Evolutionary conservation across 2,329 filamentous ascomycete genomes (phyloP).

Genomic region (Xylaria sp.): DNA sequence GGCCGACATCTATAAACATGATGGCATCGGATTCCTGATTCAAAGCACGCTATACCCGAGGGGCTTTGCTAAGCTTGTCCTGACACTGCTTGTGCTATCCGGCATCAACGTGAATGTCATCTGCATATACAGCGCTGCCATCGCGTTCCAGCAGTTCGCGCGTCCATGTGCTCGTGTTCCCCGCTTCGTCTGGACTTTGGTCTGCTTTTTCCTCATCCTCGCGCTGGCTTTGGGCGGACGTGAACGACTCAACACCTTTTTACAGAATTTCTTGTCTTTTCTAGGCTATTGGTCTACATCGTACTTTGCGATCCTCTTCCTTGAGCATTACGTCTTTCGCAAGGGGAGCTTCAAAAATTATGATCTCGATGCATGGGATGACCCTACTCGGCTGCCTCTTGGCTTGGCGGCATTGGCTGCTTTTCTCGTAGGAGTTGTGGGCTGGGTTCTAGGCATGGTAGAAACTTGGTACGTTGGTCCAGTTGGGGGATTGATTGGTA

Average conservation of each 20-base stretch:
- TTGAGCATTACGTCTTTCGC: slow-evolving; percentile 62
- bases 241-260: slow-evolving; percentile 56
- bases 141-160: slow-evolving; percentile 56
- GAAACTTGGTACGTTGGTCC: slow-evolving; percentile 66
- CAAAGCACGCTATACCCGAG: slow-evolving; percentile 57
- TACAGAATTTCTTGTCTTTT: slow-evolving; percentile 60
- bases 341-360: slow-evolving; percentile 56
- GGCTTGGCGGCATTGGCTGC: slow-evolving; percentile 57
- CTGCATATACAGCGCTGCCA: slow-evolving; percentile 55
- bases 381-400: slow-evolving; percentile 55
- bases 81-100: slow-evolving; percentile 54
- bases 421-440: slow-evolving; percentile 57
- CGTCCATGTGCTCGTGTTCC: slow-evolving; percentile 57
- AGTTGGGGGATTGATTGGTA: slow-evolving; percentile 57
- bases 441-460: slow-evolving; percentile 66
- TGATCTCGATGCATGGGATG: slow-evolving; percentile 62
- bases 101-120: slow-evolving; percentile 61
- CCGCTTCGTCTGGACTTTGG: slow-evolving; percentile 59
- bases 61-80: slow-evolving; percentile 57
- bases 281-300: slow-evolving; percentile 63
- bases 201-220: slow-evolving; percentile 59
- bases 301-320: slow-evolving; percentile 60
- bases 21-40: slow-evolving; percentile 59
- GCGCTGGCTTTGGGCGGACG: slow-evolving; percentile 57
- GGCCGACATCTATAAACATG: slow-evolving; percentile 51